Evolutionary conservation across 345 rosid species (phyloP), one percentile per base, ranked within the genome.

Genomic region (Acer yangbiense): DNA sequence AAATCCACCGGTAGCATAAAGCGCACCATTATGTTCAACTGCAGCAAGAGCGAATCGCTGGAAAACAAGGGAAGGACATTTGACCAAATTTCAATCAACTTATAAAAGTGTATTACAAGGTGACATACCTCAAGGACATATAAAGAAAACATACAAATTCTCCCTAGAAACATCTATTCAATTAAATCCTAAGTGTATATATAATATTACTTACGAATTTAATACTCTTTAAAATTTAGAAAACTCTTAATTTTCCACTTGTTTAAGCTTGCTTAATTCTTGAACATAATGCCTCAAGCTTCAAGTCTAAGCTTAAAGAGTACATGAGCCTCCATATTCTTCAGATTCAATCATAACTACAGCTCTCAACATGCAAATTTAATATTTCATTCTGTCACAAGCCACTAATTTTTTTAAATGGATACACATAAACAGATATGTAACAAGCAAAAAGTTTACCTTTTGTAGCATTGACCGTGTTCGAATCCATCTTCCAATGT

Each of bases 31-130:
- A 68, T 86, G 86, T 71, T 90, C 93, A 65, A 76, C 86, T 6
- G 95, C 90, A 50, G 95, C 97, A 84, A 86, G 89, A 50, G 92
- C 88, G 82, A 89, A 89, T 74, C 98, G 86, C 98, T 94, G 87
- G 71, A 78, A 65, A 60, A 78, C 52, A 80, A 61, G 78, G 39
- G 20, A 71, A 70, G 61, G 72, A 52, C 61, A 76, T 52, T 44
- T n/a, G 50, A 78, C 12, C 39, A 35, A 9, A 46, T 20, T 69
- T 63, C 23, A 21, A 48, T 54, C 43, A 69, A 65, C 67, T 72
- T 20, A 29, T 18, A 61, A 4, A 25, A 32, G 65, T 80, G 52
- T 21, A 70, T 41, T 4, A 54, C 25, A 63, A 71, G 3, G 35
- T 46, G 18, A 17, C 77, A 46, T 44, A 7, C 21, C 46, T 23